Percentiles rank a stretch among this genome's conserved stretches.
phyloP scores from a whole-genome alignment of 345 rosid species.

The Populus alba region DNA sequence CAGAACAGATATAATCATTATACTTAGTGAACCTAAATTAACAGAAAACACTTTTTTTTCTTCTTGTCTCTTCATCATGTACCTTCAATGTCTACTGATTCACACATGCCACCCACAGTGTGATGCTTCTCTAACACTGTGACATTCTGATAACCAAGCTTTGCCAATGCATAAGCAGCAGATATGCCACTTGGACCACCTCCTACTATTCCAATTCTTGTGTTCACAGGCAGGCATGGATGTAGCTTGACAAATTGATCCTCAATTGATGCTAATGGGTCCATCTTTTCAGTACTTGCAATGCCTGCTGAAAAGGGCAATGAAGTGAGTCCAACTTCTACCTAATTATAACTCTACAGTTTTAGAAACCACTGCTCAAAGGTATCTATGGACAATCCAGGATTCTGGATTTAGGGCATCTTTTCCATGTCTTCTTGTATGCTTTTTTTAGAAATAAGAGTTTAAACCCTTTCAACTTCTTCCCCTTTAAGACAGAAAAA shows the following conservation, averaged over 20 bases:
- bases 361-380: background rate
- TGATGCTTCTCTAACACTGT: slow-evolving; percentile 59
- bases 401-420: background rate
- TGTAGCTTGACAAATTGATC: slow-evolving; percentile 60
- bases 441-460: too few relatives aligned
- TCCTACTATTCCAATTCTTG: slow-evolving; percentile 60
- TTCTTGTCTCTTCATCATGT: background rate
- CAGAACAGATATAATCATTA: background rate
- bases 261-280: slow-evolving; percentile 37
- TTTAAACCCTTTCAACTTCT: too few relatives aligned
- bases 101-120: slow-evolving; percentile 67
- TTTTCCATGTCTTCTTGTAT: too few relatives aligned
- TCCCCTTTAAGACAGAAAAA: too few relatives aligned
- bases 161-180: slow-evolving; percentile 59
- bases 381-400: background rate
- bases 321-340: background rate
- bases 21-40: background rate
- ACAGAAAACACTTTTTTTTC: background rate
- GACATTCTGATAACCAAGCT: slow-evolving; percentile 56
- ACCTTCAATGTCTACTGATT: slow-evolving; percentile 68
- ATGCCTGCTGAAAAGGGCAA: slow-evolving; percentile 7
- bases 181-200: slow-evolving; percentile 69
- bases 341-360: background rate
- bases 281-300: slow-evolving; percentile 30
- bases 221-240: slow-evolving; percentile 48